Base-by-base conservation (phyloP, 2,329 filamentous ascomycete species). In the Aspergillus sp. region DNA sequence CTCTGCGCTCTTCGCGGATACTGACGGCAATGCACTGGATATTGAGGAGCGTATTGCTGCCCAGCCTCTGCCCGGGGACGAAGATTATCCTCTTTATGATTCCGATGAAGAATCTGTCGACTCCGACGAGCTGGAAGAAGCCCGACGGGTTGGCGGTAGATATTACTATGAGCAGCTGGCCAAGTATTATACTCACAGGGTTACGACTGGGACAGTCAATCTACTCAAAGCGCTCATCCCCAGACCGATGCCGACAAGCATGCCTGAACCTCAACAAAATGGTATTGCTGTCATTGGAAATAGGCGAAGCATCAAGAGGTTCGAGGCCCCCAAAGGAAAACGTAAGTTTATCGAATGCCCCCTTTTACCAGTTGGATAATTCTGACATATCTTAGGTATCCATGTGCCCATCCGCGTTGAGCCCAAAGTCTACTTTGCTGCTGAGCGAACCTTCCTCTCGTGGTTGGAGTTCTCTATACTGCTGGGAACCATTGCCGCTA, bases 381-480 rank as follows among this genome's bases (percentile, higher is more conserved):
- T 19, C 58, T 66, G 56, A 68, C 56, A 15, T 4, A 15, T 44
- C 17, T 73, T 81, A 85, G 90, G 90, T 74, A 98, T 99, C 58
- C 93, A 98, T 69, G 95, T 99, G 22, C 93, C 93, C 13, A 89
- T 98, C 55, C 87, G 95, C 49, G 93, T 99, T 34, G 95, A 99
- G 75, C 95, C 95, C 34, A 99, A 99, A 78, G 95, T 99, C 51
- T 96, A 92, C 75, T 96, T 99, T 72, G 95, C 95, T 20, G 93
- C 92, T 1, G 95, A 99, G 76, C 86, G 95, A 63, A 99, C 95
- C 1, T 99, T 97, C 77, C 83, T 99, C 57, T 90, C 91, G 62
- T 99, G 95, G 92, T 89, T 99, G 68, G 93, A 99, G 75, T 98
- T 96, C 77, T 93, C 90, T 50, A 96, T 98, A 70, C 93, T 97